Conservation (phyloP, 176 grass and related monocot species). For the Hordeum vulgare region DNA sequence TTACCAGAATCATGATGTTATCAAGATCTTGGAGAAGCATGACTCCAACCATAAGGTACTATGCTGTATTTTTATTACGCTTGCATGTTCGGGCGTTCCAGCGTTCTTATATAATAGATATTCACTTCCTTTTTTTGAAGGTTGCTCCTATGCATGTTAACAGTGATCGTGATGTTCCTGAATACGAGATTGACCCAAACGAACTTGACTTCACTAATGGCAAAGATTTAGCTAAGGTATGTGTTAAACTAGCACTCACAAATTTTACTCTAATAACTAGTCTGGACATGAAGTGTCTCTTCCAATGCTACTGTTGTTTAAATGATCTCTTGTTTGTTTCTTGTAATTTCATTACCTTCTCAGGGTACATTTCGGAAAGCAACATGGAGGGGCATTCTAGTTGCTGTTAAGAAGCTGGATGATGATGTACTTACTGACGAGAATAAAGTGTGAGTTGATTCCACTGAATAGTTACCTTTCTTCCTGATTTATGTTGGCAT, state of each 20-base stretch:
- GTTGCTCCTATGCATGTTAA: slow-evolving; percentile 77
- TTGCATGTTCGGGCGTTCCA: slow-evolving; percentile 24
- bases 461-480: slow-evolving; percentile 19
- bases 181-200: slow-evolving; percentile 68
- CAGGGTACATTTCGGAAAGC: slow-evolving; percentile 88
- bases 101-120: background rate
- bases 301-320: background rate
- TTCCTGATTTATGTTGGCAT: slow-evolving; percentile 7
- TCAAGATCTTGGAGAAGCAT: slow-evolving; percentile 87
- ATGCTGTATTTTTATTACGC: background rate
- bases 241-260: background rate
- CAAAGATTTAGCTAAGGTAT: slow-evolving; percentile 64
- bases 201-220: slow-evolving; percentile 86
- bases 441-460: slow-evolving; percentile 93
- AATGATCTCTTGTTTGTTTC: background rate
- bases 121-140: slow-evolving; percentile 42
- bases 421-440: slow-evolving; percentile 76
- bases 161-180: slow-evolving; percentile 66
- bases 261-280: background rate
- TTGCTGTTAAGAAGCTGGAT: slow-evolving; percentile 92
- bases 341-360: slow-evolving; percentile 25
- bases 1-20: slow-evolving; percentile 85
- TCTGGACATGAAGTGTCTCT: background rate
- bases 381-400: slow-evolving; percentile 84
- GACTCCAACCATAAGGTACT: slow-evolving; percentile 68